Evolutionary conservation across 176 grass and related monocot genomes (phyloP).

Genomic region (Paspalum vaginatum): DNA sequence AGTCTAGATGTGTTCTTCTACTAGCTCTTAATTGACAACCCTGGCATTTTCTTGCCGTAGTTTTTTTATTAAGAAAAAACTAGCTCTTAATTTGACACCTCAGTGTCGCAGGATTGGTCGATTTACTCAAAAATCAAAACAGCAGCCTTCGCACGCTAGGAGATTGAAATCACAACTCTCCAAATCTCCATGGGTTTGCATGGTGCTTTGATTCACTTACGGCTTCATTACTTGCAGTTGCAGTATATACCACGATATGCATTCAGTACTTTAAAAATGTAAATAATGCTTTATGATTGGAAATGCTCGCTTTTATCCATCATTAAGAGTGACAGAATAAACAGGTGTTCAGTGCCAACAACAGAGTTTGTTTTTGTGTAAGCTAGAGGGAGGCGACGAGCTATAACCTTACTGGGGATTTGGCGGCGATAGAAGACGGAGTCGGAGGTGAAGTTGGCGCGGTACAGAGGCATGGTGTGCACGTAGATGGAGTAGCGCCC

Average conservation of each 20-base stretch:
- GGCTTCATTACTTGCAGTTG: background rate
- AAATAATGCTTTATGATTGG: background rate
- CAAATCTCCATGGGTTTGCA: background rate
- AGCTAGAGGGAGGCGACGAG: background rate
- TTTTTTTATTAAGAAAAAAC: too few species aligned
- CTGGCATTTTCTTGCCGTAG: too few species aligned
- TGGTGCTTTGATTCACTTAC: background rate
- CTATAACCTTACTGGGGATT: slow-evolving; percentile 85
- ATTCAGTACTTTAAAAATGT: too few species aligned
- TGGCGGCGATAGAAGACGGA: slow-evolving; percentile 79
- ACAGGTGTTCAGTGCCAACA: background rate
- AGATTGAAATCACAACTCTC: background rate
- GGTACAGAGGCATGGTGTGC: slow-evolving; percentile 69
- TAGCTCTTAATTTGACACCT: background rate
- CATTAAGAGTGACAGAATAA: slow-evolving; percentile 1
- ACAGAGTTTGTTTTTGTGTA: background rate
- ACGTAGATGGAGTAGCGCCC: slow-evolving; percentile 86
- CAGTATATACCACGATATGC: background rate
- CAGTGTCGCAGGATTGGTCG: background rate
- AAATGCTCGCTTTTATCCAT: background rate
- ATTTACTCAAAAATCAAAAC: background rate
- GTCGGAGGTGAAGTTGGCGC: slow-evolving; percentile 68
- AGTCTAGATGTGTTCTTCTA: background rate
- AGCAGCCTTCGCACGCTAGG: background rate
- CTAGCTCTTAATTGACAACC: too few species aligned